A percentile compares a stretch with the other conserved stretches of the same genome.
phyloP scores from a whole-genome alignment of 2,329 filamentous ascomycete genomes.

The Myriosclerotinia duriaeana region DNA sequence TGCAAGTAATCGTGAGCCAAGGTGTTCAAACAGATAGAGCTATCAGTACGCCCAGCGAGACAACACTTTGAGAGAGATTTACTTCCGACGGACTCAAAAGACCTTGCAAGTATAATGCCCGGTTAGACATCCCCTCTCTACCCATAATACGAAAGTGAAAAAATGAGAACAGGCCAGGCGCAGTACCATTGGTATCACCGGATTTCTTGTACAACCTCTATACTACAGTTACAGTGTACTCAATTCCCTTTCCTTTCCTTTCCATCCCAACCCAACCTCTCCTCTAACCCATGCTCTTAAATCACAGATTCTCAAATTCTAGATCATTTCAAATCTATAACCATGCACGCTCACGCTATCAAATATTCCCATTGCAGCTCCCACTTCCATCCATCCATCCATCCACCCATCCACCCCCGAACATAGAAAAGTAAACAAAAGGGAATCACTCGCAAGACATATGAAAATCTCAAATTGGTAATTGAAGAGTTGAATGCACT shows the following conservation, averaged over 20 bases:
- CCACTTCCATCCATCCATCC: not conserved
- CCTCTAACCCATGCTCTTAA: not conserved
- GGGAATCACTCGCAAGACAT: not conserved
- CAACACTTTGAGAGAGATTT: not conserved
- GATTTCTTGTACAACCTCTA: not conserved
- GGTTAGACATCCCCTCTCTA: not conserved
- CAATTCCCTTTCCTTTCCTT: not conserved
- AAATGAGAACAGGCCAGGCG: not conserved
- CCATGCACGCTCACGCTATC: constrained; percentile 7
- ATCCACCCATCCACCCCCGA: not conserved
- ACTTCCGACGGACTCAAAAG: not conserved
- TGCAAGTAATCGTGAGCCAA: not conserved
- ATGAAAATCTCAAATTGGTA: constrained; percentile 1
- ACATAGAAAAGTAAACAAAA: not conserved
- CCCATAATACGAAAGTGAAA: not conserved
- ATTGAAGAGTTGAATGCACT: constrained; percentile 8
- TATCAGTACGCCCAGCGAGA: no score
- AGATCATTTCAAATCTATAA: constrained; percentile 8
- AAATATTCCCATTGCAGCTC: not conserved
- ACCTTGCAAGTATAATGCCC: not conserved
- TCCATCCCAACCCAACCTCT: not conserved
- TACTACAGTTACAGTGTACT: constrained; percentile 1
- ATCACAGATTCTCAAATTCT: constrained; percentile 3
- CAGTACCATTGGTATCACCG: not conserved
- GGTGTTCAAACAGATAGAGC: no score